phyloP scores from a whole-genome alignment of 495 filamentous ascomycete species.

The Cetradonia linearis region DNA sequence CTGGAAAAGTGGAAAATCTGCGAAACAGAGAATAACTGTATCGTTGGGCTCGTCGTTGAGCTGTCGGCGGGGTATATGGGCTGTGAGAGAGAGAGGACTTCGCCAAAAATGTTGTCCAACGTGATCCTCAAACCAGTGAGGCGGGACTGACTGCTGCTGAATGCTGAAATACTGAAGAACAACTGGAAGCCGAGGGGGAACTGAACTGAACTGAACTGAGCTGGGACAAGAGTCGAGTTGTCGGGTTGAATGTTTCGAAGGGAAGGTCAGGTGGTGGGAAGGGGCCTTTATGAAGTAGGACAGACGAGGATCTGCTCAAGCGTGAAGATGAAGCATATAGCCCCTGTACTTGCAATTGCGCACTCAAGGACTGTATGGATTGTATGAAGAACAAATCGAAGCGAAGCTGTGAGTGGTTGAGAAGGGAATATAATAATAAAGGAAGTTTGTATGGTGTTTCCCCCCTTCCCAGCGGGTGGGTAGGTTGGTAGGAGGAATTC shows the following conservation, averaged over 20 bases:
- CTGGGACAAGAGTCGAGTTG: conserved; percentile 9
- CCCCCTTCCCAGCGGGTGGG: conserved; percentile 17
- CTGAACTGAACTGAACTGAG: background rate
- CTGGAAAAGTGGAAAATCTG: background rate
- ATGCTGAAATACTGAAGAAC: background rate
- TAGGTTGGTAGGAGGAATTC: conserved; percentile 16
- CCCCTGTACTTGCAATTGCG: conserved; percentile 17
- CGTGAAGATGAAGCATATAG: conserved; percentile 22
- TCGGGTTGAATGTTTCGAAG: conserved; percentile 18
- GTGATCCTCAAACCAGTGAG: conserved; percentile 24
- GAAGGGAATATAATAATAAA: conserved; percentile 14
- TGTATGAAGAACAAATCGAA: conserved; percentile 21
- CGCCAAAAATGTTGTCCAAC: background rate
- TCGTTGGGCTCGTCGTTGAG: conserved; percentile 8
- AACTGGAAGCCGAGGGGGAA: background rate
- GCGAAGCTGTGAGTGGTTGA: conserved; percentile 19
- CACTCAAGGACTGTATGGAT: background rate
- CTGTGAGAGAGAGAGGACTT: background rate
- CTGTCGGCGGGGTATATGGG: background rate
- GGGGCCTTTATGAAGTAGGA: conserved; percentile 19
- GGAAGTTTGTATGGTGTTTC: background rate
- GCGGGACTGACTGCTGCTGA: conserved; percentile 15
- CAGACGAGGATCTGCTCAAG: conserved; percentile 19
- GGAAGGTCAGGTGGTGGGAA: conserved; percentile 10
- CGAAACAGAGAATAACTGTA: background rate